A percentile compares a stretch with the other conserved stretches of the same genome.
Conservation (phyloP, 495 filamentous ascomycete genomes). For the Penicillium bovifimosum region DNA sequence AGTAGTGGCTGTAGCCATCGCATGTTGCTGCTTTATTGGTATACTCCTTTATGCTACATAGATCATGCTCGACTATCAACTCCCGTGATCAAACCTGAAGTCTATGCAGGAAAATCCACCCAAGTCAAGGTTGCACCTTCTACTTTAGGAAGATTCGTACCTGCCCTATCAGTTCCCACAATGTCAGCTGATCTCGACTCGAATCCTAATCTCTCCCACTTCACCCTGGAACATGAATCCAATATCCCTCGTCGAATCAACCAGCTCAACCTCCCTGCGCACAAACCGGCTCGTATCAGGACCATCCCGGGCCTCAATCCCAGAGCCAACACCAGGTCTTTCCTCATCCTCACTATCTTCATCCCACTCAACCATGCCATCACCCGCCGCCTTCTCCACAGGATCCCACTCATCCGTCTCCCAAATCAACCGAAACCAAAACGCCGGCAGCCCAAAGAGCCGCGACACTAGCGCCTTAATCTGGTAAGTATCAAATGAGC, state of each 20-base stretch:
- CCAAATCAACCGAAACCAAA: slow-evolving; percentile 62
- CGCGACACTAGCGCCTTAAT: slow-evolving; percentile 72
- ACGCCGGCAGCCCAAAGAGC: slow-evolving; percentile 59
- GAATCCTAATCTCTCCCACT: slow-evolving; percentile 53
- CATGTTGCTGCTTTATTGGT: too few species aligned
- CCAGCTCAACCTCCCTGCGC: slow-evolving; percentile 72
- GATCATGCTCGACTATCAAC: too few species aligned
- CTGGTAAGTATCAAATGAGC: slow-evolving; percentile 69
- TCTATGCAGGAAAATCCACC: too few species aligned
- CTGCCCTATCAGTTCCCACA: too few species aligned
- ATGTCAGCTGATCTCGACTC: slow-evolving; percentile 37
- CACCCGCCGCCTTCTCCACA: slow-evolving; percentile 48
- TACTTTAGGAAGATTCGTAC: too few species aligned
- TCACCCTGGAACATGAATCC: slow-evolving; percentile 74
- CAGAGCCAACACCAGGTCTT: slow-evolving; percentile 1
- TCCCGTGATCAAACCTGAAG: too few species aligned
- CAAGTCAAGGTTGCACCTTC: too few species aligned
- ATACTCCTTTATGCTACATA: too few species aligned
- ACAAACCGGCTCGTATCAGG: slow-evolving; percentile 49
- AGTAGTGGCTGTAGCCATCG: background rate
- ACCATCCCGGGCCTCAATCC: slow-evolving; percentile 1
- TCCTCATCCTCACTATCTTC: slow-evolving; percentile 50
- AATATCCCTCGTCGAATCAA: slow-evolving; percentile 72
- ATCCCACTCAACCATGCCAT: slow-evolving; percentile 48
- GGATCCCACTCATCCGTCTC: slow-evolving; percentile 85